Evolutionary conservation across 2,329 filamentous ascomycete species (phyloP), one percentile per base, ranked within the genome.

Genomic region (Ophiobolus disseminans): DNA sequence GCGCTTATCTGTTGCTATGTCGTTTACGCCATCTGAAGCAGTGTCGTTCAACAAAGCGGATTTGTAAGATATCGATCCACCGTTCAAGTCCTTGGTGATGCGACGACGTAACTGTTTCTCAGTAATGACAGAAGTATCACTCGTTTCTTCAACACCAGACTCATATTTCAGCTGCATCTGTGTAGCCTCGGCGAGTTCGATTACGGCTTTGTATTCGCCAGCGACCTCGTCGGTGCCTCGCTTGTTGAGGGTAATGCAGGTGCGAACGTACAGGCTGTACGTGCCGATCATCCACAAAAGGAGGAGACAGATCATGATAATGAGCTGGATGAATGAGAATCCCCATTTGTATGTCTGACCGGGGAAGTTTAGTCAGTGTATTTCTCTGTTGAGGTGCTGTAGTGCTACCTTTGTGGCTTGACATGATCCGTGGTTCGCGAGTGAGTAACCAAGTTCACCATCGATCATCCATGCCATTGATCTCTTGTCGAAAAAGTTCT

Each of bases 291-390:
- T 54, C 62, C 61, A 67, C 3, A 62, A 11, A 0, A 62, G 4
- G 5, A 58, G 36, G 8, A 60, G 10, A 2, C 59, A 11, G 7
- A 55, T 14, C 41, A 56, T 52, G 19, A 55, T 28, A 46, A 53
- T 55, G 0, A 65, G 44, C 21, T 66, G 57, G 3, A 62, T 42
- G 32, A 55, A 65, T 0, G 62, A 63, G 38, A 65, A 67, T 0
- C 62, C 63, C 61, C 63, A 67, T 30, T 56, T 45, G 25, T 65
- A 66, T 2, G 35, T 52, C 53, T 54, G n/a, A 30, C n/a, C 10
- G 4, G 2, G 6, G 23, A n/a, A 31, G n/a, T n/a, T 44, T 31
- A 50, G 38, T 48, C 39, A 53, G 31, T 48, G 41, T 4, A 22
- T 10, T 9, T 10, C 9, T 28, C 9, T n/a, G n/a, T n/a, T 9